phyloP scores from a whole-genome alignment of 2,329 filamentous ascomycete genomes.

The Proliferodiscus dingleyae region DNA sequence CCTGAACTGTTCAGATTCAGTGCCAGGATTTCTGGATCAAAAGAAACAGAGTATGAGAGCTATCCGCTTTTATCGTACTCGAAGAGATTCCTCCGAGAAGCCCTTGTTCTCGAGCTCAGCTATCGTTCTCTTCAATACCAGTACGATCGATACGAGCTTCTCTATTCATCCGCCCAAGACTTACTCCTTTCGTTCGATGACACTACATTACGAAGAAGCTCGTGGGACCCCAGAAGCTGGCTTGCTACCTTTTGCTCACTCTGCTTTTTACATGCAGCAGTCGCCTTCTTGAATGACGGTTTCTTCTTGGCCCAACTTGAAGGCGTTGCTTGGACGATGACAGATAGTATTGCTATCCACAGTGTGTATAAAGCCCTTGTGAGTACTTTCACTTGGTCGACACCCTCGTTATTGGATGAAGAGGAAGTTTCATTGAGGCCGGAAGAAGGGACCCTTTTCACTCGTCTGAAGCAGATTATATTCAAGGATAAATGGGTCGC shows the following conservation, averaged over 20 bases:
- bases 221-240: not conserved
- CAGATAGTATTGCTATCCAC: not conserved
- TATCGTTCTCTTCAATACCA: not conserved
- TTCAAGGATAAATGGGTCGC: not conserved
- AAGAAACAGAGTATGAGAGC: too few relatives aligned
- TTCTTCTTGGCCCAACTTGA: not conserved
- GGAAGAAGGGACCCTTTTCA: not conserved
- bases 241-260: not conserved
- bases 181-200: not conserved
- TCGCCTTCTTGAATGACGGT: not conserved
- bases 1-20: too few relatives aligned
- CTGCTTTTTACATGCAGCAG: not conserved
- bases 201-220: not conserved
- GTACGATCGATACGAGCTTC: not conserved
- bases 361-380: constrained; percentile 1
- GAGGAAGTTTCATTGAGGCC: not conserved
- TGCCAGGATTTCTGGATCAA: too few relatives aligned
- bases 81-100: too few relatives aligned
- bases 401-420: not conserved
- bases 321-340: not conserved
- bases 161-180: not conserved
- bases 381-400: constrained; percentile 1
- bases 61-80: too few relatives aligned
- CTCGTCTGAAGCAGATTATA: not conserved
- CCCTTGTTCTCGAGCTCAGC: not conserved